Conservation (phyloP, 2,329 filamentous ascomycete genomes). For the Ophiostoma angusticollis region DNA sequence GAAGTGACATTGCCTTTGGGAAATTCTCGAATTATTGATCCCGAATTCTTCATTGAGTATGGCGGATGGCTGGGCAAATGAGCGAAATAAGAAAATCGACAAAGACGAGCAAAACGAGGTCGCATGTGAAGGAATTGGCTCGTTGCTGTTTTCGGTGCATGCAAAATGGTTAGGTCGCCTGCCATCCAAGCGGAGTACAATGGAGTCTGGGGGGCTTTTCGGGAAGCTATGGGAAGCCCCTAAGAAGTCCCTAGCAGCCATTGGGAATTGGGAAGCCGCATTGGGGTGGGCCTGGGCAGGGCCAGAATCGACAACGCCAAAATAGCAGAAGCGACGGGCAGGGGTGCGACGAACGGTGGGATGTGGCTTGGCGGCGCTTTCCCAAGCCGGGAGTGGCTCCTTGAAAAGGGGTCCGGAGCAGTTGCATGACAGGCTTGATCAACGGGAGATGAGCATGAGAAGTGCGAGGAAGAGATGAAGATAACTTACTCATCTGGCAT, state of each 20-base stretch:
- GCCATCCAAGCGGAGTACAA: neutral
- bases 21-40: no score
- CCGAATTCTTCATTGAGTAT: slow-evolving; percentile 6
- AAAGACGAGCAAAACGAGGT: neutral
- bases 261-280: no score
- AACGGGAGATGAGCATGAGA: slow-evolving; percentile 9
- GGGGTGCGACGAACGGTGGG: neutral
- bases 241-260: no score
- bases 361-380: slow-evolving; percentile 3
- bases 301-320: slow-evolving; percentile 4
- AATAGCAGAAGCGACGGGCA: slow-evolving; percentile 2
- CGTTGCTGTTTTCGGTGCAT: neutral
- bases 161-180: neutral
- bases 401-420: slow-evolving; percentile 6
- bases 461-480: no score
- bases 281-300: neutral
- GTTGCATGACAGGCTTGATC: slow-evolving; percentile 8
- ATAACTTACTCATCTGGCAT: no score
- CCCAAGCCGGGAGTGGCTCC: neutral
- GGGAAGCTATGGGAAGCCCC: slow-evolving; percentile 3
- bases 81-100: neutral
- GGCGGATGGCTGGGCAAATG: slow-evolving; percentile 1
- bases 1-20: slow-evolving; percentile 3
- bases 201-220: neutral
- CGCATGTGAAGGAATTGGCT: neutral